A percentile compares a stretch with the other conserved stretches of the same genome.
Evolutionary conservation across 768 basidiomycete species (phyloP).

Genomic region (Chalciporus sphaerocephalus): DNA sequence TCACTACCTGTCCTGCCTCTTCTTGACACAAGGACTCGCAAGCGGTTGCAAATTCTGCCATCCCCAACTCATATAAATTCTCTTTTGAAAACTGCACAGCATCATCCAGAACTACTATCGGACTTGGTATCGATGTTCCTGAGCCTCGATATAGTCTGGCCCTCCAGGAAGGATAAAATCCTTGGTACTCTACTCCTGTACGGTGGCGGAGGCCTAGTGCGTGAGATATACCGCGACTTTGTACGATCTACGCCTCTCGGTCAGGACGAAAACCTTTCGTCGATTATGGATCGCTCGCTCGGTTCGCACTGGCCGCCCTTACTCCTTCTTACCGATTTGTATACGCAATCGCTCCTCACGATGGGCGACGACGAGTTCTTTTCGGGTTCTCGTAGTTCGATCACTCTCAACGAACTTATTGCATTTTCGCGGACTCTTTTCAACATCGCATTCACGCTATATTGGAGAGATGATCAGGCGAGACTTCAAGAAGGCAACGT

Average conservation of each 20-base stretch:
- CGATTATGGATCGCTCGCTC: conserved; percentile 41
- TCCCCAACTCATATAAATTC: conserved; percentile 49
- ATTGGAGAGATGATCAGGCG: conserved; percentile 50
- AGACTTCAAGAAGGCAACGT: conserved; percentile 39
- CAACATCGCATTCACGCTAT: conserved; percentile 79
- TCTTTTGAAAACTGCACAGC: conserved; percentile 45
- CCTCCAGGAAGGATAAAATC: conserved; percentile 51
- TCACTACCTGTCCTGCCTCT: conserved; percentile 33
- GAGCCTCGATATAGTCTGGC: conserved; percentile 57
- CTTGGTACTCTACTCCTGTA: conserved; percentile 51
- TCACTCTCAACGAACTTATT: conserved; percentile 76
- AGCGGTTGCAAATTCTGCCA: conserved; percentile 58
- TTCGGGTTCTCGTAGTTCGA: conserved; percentile 62
- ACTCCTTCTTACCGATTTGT: conserved; percentile 75
- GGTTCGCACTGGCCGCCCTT: conserved; percentile 59
- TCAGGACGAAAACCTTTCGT: conserved; percentile 41
- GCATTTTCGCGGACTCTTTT: conserved; percentile 73
- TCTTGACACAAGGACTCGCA: conserved; percentile 56
- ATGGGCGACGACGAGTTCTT: conserved; percentile 99
- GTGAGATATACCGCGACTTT: conserved; percentile 69
- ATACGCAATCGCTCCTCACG: conserved; percentile 78
- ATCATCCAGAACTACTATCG: conserved; percentile 36
- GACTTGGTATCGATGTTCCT: conserved; percentile 57
- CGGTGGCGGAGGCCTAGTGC: conserved; percentile 58
- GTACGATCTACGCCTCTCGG: conserved; percentile 63